Evolutionary conservation across 1,284 basidiomycete genomes (phyloP), one percentile per base, ranked within the genome.

Genomic region (Marasmius oreades): DNA sequence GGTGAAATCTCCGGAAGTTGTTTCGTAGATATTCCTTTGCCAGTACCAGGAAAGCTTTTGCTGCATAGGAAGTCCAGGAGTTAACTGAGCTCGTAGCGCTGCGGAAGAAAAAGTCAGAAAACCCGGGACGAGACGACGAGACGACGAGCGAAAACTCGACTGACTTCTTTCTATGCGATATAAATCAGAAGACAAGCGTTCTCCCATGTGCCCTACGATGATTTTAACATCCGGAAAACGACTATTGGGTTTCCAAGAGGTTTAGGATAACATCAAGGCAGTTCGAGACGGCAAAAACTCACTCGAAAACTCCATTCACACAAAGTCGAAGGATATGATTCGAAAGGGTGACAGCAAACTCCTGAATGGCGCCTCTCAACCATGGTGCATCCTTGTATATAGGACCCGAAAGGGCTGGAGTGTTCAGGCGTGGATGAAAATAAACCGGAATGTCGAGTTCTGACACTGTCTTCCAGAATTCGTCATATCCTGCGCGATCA

Each of bases 381-480:
- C 68, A 74, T 0, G 65, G 66, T 7, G 72, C 68, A 60, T 75
- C 72, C 0, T 57, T 59, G 48, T 68, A 73, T 53, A 66, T 48
- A 23, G 71, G 59, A 11, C 55, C 58, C 24, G 62, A 36, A 24
- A 76, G 62, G 31, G 65, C 62, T 8, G 62, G 56, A 23, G 73
- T 69, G 58, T 72, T 72, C 1, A 53, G 50, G 14, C 75, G 70
- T 0, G 75, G 75, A 56, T 77, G 75, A 55, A 76, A 67, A 55
- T 78, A 78, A 7, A 78, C 67, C 1, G 75, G 76, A 10, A 77
- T 73, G 48, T 77, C 69, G 16, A 77, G 62, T 11, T 75, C 73
- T 2, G 69, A 66, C 5, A 75, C 74, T 59, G 68, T 70, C 57
- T 75, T 59, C 75, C 75, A 77, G 59, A 78, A 77, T 16, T 70